Conservation (phyloP, 495 filamentous ascomycete species). For the Xylaria castorea region DNA sequence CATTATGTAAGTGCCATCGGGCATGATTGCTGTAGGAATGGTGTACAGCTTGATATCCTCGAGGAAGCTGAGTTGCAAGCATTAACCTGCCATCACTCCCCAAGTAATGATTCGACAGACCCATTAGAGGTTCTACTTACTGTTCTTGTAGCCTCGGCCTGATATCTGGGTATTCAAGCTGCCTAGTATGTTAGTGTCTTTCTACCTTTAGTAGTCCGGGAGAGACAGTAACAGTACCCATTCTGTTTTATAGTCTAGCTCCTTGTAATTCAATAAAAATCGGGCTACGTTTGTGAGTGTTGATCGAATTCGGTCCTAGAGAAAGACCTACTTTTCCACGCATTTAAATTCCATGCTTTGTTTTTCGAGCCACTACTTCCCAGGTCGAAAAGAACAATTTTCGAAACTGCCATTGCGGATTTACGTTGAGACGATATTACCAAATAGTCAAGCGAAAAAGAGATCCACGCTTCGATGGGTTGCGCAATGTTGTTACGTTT, state of each 20-base stretch:
- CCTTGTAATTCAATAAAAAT: constrained; percentile 65
- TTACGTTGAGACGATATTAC: background rate
- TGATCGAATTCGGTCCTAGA: background rate
- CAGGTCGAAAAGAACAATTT: constrained; percentile 61
- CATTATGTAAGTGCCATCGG: constrained; percentile 62
- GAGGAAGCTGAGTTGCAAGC: constrained; percentile 45
- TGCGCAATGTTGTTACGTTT: background rate
- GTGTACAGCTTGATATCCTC: constrained; percentile 50
- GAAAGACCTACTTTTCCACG: constrained; percentile 63
- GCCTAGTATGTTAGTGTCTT: background rate
- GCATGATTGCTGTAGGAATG: constrained; percentile 58
- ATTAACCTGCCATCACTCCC: constrained; percentile 16
- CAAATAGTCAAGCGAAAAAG: background rate
- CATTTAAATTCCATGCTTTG: constrained; percentile 61
- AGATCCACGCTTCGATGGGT: background rate
- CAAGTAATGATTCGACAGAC: background rate
- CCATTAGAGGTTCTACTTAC: constrained; percentile 36
- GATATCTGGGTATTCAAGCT: constrained; percentile 66
- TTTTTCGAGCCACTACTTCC: constrained; percentile 51
- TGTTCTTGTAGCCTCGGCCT: constrained; percentile 51
- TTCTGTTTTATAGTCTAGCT: constrained; percentile 66
- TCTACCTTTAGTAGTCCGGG: background rate
- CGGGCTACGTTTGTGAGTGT: constrained; percentile 52
- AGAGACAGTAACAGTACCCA: constrained; percentile 50
- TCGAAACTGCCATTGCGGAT: constrained; percentile 31